Evolutionary conservation across 257 asterid species (phyloP), one percentile per base, ranked within the genome.

Genomic region (Cinchona pubescens): DNA sequence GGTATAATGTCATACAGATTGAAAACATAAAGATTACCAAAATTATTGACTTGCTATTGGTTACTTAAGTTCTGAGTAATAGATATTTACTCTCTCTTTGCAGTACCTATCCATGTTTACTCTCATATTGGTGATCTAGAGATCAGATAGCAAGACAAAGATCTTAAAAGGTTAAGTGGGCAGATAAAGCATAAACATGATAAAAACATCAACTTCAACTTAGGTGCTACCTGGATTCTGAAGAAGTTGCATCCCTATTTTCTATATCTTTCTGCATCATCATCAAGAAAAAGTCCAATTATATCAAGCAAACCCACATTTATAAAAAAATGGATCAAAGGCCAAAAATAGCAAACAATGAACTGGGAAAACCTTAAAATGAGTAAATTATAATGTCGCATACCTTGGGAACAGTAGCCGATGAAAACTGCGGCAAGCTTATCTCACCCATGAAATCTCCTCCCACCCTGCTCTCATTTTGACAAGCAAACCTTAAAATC

Each of bases 391-490:
- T 67, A 19, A 55, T 27, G 55, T 40, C 35, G 48, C 43, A 40
- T 86, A 92, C 99, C 98, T 87, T 83, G n/a, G 96, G 96, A 85
- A 92, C 96, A 65, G 86, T 76, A 71, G 91, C 95, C 71, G 99
- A 75, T 69, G 98, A 91, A 84, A 95, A 95, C 58, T 88, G 98
- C 58, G 96, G 87, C 74, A 95, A 83, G 58, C 80, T 85, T 73
- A 85, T 73, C 75, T 74, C 87, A 46, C 88, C 94, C 4, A 80
- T 69, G 19, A 88, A 87, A 78, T 95, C 92, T 69, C 79, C 83
- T 72, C 86, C 90, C 79, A 74, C 76, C 16, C 74, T 73, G 85
- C 67, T 77, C 75, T 78, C 82, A 78, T 70, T 88, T 49, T 86
- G 88, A 71, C 78, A 77, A 73, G 94, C 87, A 87, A 95, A 95